Conservation (phyloP, 2,329 filamentous ascomycete species). For the Corynespora cassiicola region DNA sequence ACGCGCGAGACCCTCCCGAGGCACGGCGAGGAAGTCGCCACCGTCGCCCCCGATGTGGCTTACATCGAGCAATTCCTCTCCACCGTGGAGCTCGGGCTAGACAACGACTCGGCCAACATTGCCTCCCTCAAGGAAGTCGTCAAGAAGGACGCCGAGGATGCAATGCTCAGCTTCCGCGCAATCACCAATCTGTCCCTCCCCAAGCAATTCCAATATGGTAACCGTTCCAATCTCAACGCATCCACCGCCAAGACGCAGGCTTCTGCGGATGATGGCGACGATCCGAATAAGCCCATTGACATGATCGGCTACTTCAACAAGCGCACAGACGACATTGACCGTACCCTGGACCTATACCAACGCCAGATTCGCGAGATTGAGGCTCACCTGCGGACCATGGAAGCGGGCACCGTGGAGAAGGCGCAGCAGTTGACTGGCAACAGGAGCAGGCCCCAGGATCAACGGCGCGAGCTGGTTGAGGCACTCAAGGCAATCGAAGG, state of each 20-base stretch:
- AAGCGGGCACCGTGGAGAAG: constrained; percentile 51
- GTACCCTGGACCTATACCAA: constrained; percentile 49
- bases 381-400: constrained; percentile 56
- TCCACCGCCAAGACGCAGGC: constrained; percentile 33
- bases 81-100: constrained; percentile 67
- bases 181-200: constrained; percentile 79
- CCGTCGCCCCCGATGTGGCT: constrained; percentile 70
- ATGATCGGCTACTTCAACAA: constrained; percentile 55
- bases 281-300: constrained; percentile 47
- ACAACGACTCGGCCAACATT: constrained; percentile 68
- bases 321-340: constrained; percentile 47
- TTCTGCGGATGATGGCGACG: constrained; percentile 45
- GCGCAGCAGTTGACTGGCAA: constrained; percentile 49
- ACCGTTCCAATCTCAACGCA: constrained; percentile 46
- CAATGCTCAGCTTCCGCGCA: constrained; percentile 73
- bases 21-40: constrained; percentile 69
- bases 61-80: constrained; percentile 68
- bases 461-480: constrained; percentile 53
- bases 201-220: constrained; percentile 63
- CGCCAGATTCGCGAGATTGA: constrained; percentile 56
- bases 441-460: constrained; percentile 40
- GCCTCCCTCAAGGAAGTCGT: constrained; percentile 62
- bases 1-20: constrained; percentile 70
- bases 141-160: constrained; percentile 72
- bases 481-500: constrained; percentile 56